Percentiles rank a stretch among this genome's conserved stretches.
Conservation (phyloP, 257 asterid species). For the Echites panduratus region DNA sequence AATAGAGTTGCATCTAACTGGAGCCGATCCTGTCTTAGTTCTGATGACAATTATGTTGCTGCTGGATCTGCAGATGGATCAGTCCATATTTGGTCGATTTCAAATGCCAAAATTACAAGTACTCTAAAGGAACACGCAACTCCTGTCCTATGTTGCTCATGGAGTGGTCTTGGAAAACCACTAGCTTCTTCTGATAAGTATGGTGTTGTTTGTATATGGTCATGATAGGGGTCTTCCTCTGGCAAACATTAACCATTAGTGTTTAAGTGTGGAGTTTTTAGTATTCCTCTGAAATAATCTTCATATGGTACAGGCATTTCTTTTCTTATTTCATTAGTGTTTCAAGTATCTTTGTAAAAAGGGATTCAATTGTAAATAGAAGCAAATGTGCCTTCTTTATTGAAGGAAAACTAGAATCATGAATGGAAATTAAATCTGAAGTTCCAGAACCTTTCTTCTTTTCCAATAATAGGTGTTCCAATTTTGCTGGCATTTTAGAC, state of each 20-base stretch:
- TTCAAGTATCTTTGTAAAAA: neutral
- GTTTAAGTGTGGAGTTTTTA: neutral
- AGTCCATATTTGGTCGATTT: constrained; percentile 73
- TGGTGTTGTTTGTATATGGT: constrained; percentile 71
- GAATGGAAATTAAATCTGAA: neutral
- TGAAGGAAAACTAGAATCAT: neutral
- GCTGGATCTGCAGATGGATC: constrained; percentile 90
- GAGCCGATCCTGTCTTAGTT: constrained; percentile 89
- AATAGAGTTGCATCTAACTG: constrained; percentile 73
- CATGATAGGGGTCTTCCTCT: constrained; percentile 10
- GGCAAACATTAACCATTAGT: neutral
- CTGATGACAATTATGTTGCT: constrained; percentile 81
- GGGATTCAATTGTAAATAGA: constrained; percentile 2
- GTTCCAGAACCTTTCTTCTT: neutral
- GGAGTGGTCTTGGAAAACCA: constrained; percentile 83
- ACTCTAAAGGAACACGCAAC: constrained; percentile 74
- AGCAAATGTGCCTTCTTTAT: neutral
- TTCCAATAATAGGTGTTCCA: neutral
- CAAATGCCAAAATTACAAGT: constrained; percentile 54
- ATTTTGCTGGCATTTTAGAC: neutral
- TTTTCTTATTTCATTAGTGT: neutral
- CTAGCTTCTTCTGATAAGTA: constrained; percentile 77
- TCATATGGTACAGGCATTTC: neutral
- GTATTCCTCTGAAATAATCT: neutral
- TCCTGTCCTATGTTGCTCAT: constrained; percentile 69